These are phyloP conservation scores for Boletales sp. DNA, from an alignment of 768 basidiomycete genomes.

Conservation along the genomic window DNA sequence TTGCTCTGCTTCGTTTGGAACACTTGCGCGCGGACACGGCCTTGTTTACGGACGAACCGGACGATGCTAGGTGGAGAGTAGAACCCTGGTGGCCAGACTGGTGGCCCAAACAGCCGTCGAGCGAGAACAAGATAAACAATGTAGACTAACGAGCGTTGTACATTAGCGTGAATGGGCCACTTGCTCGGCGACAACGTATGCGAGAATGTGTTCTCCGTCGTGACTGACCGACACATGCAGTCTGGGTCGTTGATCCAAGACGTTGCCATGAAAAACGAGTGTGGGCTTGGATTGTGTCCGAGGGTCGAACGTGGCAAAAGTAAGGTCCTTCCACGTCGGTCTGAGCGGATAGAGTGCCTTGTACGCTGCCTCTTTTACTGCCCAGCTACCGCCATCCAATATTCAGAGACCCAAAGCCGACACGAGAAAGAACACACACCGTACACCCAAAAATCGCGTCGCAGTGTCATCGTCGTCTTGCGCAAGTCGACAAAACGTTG, in stretches of 20 bases:
- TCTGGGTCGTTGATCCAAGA: neutral
- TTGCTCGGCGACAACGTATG: conserved; percentile 61
- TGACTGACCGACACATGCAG: conserved; percentile 77
- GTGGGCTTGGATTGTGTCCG: conserved; percentile 39
- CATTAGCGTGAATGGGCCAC: neutral
- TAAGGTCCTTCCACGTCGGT: conserved; percentile 76
- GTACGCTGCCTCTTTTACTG: conserved; percentile 82
- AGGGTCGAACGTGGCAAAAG: conserved; percentile 39
- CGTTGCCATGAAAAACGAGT: conserved; percentile 26
- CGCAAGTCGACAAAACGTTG: conserved; percentile 24
- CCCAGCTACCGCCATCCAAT: conserved; percentile 51
- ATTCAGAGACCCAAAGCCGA: neutral
- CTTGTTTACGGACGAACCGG: conserved; percentile 12
- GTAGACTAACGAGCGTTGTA: conserved; percentile 16
- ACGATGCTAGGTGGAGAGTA: conserved; percentile 36
- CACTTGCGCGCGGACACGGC: conserved; percentile 40
- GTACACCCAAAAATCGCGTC: conserved; percentile 63
- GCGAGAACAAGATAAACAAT: conserved; percentile 14
- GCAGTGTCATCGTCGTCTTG: conserved; percentile 5
- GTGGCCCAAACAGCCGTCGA: conserved; percentile 43
- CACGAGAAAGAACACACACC: conserved; percentile 44
- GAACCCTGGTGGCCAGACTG: conserved; percentile 66
- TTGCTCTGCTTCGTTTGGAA: conserved; percentile 80
- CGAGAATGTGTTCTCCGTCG: conserved; percentile 73
- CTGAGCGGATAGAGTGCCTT: conserved; percentile 73